A percentile compares a stretch with the other conserved stretches of the same genome.
Evolutionary conservation across 371 early-diverging fungal species (phyloP).

Genomic region (Mortierella sp.): DNA sequence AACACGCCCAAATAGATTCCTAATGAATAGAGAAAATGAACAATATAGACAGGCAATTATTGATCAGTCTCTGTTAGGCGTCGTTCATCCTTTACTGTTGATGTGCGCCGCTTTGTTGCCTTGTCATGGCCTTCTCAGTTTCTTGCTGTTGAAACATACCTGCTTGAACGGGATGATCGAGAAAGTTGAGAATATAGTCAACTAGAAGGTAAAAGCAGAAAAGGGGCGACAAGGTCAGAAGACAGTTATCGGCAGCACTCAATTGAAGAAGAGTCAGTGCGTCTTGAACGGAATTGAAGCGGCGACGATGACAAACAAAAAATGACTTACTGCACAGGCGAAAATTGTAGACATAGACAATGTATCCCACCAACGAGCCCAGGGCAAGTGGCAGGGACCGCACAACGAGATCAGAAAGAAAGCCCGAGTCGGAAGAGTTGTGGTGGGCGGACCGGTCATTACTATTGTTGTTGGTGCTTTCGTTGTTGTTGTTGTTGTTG

Average conservation of each 20-base stretch:
- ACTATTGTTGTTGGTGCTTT: not conserved
- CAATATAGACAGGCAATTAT: not conserved
- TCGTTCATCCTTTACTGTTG: not conserved
- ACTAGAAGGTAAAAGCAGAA: conserved; percentile 13
- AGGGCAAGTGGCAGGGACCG: conserved; percentile 45
- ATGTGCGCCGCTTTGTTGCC: not conserved
- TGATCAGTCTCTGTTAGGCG: not conserved
- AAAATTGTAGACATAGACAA: conserved; percentile 56
- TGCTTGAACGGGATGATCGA: conserved; percentile 28
- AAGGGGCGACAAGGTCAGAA: not conserved
- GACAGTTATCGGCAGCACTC: not conserved
- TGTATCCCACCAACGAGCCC: conserved; percentile 46
- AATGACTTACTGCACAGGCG: conserved; percentile 57
- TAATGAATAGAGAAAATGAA: not conserved
- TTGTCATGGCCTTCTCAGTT: not conserved
- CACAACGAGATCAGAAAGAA: conserved; percentile 7
- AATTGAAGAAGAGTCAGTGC: not conserved
- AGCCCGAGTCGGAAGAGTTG: not conserved
- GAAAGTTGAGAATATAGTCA: conserved; percentile 18
- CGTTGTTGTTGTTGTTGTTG: not conserved
- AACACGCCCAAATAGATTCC: conserved; percentile 33
- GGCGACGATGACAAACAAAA: not conserved
- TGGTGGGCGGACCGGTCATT: not conserved
- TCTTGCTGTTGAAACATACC: conserved; percentile 13
- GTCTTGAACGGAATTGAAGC: not conserved